A percentile compares a stretch with the other conserved stretches of the same genome.
Evolutionary conservation across 139 green algal species (phyloP).

Genomic region (Chlorella sp.): DNA sequence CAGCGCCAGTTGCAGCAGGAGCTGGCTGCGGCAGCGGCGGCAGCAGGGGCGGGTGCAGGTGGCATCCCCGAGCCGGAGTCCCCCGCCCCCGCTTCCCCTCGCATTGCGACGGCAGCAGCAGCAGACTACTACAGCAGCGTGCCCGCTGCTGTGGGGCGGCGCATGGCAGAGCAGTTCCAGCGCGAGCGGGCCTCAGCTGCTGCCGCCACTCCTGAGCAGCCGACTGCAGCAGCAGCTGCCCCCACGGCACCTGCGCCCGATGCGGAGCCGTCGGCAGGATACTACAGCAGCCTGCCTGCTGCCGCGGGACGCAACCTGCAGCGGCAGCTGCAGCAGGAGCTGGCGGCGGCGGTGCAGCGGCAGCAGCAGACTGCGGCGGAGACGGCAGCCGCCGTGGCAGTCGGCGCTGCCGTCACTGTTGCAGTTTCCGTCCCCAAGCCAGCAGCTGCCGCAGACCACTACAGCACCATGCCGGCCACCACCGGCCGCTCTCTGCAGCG

Average conservation of each 20-base stretch:
- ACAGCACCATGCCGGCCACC: constrained; percentile 32
- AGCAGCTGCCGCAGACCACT: neutral
- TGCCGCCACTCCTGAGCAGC: neutral
- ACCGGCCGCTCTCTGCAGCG: constrained; percentile 19
- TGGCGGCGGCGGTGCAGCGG: constrained; percentile 1
- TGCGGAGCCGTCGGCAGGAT: neutral
- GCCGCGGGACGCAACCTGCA: constrained; percentile 18
- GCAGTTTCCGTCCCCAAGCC: neutral
- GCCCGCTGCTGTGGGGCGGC: constrained; percentile 12
- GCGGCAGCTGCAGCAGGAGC: constrained; percentile 15
- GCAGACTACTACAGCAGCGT: constrained; percentile 1
- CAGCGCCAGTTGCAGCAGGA: constrained; percentile 12
- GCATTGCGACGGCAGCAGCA: neutral
- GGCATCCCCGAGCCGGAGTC: neutral
- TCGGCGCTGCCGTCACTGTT: neutral
- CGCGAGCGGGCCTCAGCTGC: neutral
- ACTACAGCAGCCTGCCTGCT: constrained; percentile 33
- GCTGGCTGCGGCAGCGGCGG: neutral
- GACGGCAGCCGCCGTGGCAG: neutral
- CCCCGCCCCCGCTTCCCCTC: neutral
- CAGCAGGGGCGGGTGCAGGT: neutral
- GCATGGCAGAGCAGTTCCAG: neutral
- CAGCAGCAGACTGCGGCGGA: neutral
- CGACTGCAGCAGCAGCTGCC: neutral
- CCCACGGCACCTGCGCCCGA: neutral